Conservation (phyloP, 768 basidiomycete genomes). For the Serendipita sp. region DNA sequence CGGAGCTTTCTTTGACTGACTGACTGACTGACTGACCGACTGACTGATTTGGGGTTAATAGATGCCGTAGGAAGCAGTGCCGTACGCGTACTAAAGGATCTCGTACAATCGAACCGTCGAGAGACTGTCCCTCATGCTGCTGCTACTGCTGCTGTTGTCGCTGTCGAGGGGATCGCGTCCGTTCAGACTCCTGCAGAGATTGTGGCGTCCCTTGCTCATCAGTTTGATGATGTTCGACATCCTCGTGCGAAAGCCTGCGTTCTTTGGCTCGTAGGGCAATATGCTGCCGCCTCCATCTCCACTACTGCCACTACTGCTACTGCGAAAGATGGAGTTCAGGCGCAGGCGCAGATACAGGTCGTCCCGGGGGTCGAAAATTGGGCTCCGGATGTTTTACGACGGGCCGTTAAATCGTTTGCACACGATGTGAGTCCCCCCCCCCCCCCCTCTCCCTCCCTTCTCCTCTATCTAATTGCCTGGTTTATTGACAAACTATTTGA, state of each 20-base stretch:
- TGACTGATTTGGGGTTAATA: slow-evolving; percentile 30
- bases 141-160: neutral
- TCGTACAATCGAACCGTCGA: slow-evolving; percentile 48
- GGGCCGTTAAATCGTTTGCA: slow-evolving; percentile 52
- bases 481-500: neutral
- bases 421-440: slow-evolving; percentile 37
- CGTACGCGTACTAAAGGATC: slow-evolving; percentile 69
- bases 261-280: slow-evolving; percentile 87
- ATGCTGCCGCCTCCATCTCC: slow-evolving; percentile 28
- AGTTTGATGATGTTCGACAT: slow-evolving; percentile 66
- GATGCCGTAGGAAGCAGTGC: slow-evolving; percentile 66
- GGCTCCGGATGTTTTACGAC: slow-evolving; percentile 84
- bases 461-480: neutral
- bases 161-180: neutral
- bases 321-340: slow-evolving; percentile 19
- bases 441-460: no score
- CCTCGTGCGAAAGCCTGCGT: slow-evolving; percentile 73
- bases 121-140: neutral
- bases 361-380: slow-evolving; percentile 45
- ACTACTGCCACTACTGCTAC: slow-evolving; percentile 10
- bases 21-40: slow-evolving; percentile 54
- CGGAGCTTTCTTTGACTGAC: neutral
- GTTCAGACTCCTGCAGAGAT: slow-evolving; percentile 35
- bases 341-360: slow-evolving; percentile 10
- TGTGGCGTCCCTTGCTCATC: slow-evolving; percentile 61